Evolutionary conservation across 306 rosid species (phyloP), one percentile per base, ranked within the genome.

Genomic region (Malus sylvestris): DNA sequence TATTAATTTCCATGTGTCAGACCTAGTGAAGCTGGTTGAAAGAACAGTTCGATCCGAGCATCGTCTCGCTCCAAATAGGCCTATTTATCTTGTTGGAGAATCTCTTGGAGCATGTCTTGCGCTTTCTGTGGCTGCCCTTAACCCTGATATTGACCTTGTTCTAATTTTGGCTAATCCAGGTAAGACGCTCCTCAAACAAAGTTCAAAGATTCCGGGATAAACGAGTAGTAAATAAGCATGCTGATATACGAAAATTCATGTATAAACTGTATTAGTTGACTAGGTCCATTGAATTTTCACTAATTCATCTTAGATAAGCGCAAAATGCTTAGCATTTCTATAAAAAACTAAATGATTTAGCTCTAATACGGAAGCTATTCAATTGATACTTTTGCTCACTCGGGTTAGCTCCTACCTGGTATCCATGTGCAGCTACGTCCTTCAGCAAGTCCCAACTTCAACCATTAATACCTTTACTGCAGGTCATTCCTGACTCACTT

Each of bases 31-130:
- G 85, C 78, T 92, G 81, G 97, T 92, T 42, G 92, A 87, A 76
- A 81, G 52, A 84, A 90, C 87, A 10, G 46, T 95, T 6, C 86
- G 52, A 68, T 80, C 87, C 27, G 93, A 90, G 86, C 65, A 88
- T 77, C 44, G 76, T 29, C 84, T 60, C 29, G 85, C 89, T 11
- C 93, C 96, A 12, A 86, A 80, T 33, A 89, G 88, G 71, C 99
- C 99, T 63, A 88, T 95, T 76, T 95, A 95, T 83, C 90, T 95
- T 52, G 87, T 87, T 25, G 97, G 97, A 82, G 96, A 95, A 69
- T 90, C 96, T 44, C 45, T 95, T 68, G 97, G 99, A 79, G 97
- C 87, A 55, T 92, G 97, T 81, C 89, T 95, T 46, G 97, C 97
- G 18, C 86, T 95, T 22, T 87, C 92, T 30, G 93, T 90, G 79